phyloP scores from a whole-genome alignment of 2,329 filamentous ascomycete species.

The Cladosporium sp. region DNA sequence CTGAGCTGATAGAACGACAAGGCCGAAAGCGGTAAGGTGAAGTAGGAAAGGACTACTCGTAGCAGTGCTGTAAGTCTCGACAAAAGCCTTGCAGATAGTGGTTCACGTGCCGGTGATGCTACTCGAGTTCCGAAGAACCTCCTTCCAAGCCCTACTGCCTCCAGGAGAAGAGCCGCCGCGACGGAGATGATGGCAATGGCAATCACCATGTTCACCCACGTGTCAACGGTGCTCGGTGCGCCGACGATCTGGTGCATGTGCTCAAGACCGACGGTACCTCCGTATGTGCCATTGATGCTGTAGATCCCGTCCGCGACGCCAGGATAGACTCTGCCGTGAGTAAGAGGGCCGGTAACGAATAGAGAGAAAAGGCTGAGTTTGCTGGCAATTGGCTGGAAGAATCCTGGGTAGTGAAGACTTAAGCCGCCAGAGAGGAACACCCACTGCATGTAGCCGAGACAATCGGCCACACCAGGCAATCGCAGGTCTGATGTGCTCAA shows the following conservation, averaged over 20 bases:
- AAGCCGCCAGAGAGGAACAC: slow-evolving; percentile 1
- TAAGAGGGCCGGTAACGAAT: neutral
- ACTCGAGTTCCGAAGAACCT: neutral
- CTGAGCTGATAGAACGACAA: slow-evolving; percentile 14
- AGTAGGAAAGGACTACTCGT: slow-evolving; percentile 10
- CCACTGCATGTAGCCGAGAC: slow-evolving; percentile 10
- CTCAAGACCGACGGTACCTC: slow-evolving; percentile 9
- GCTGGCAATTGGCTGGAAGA: slow-evolving; percentile 12
- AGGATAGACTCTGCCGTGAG: neutral
- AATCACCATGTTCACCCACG: slow-evolving; percentile 10
- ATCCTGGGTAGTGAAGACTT: slow-evolving; percentile 13
- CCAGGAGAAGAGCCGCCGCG: neutral
- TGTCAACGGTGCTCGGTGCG: slow-evolving; percentile 1
- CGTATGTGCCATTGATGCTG: slow-evolving; percentile 15
- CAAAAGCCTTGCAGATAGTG: neutral
- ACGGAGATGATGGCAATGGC: slow-evolving; percentile 4
- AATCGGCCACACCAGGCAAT: slow-evolving; percentile 9
- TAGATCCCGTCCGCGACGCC: slow-evolving; percentile 1
- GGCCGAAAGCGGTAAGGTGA: slow-evolving; percentile 9
- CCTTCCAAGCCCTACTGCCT: neutral
- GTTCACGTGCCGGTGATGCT: neutral
- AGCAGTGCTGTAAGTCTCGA: neutral
- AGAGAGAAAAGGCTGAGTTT: slow-evolving; percentile 11
- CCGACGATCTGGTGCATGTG: slow-evolving; percentile 19
- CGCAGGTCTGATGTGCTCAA: neutral